Evolutionary conservation across 768 basidiomycete genomes (phyloP).

Genomic region (Amanita pallidorosea): DNA sequence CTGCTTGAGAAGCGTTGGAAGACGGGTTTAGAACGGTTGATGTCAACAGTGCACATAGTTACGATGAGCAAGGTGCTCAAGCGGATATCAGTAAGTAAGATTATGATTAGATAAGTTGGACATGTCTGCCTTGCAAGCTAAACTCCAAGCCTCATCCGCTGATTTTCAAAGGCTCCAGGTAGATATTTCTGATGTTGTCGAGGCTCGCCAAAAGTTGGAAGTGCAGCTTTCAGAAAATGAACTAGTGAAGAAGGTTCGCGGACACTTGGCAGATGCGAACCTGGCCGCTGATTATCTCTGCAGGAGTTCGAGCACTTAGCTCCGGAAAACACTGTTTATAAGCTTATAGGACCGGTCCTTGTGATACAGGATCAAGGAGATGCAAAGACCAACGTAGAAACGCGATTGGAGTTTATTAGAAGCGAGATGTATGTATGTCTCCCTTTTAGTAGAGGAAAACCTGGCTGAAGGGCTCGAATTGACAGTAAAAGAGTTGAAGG

Average conservation of each 20-base stretch:
- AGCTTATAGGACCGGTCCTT: conserved; percentile 84
- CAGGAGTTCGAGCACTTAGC: conserved; percentile 80
- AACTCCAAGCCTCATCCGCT: conserved; percentile 54
- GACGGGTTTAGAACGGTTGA: conserved; percentile 55
- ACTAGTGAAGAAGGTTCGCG: conserved; percentile 73
- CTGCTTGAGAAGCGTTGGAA: conserved; percentile 74
- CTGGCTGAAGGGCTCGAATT: neutral
- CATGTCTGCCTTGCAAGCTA: conserved; percentile 43
- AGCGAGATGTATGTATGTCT: conserved; percentile 70
- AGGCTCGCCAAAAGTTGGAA: conserved; percentile 79
- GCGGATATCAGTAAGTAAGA: too few species aligned
- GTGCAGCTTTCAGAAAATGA: conserved; percentile 89
- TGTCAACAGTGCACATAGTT: conserved; percentile 30
- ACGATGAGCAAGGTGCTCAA: neutral
- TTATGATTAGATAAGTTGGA: conserved; percentile 2
- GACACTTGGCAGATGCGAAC: neutral
- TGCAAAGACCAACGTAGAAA: conserved; percentile 82
- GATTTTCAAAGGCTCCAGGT: conserved; percentile 78
- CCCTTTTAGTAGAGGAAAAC: neutral
- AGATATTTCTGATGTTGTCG: conserved; percentile 64
- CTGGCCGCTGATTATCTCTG: conserved; percentile 3
- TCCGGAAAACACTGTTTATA: conserved; percentile 74
- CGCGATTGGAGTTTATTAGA: conserved; percentile 79
- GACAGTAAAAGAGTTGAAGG: conserved; percentile 61
- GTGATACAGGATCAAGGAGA: conserved; percentile 84